Percentiles rank a stretch among this genome's conserved stretches.
These are phyloP conservation scores for Mycena belliarum DNA, from an alignment of 768 basidiomycete species.

Conservation along the genomic window DNA sequence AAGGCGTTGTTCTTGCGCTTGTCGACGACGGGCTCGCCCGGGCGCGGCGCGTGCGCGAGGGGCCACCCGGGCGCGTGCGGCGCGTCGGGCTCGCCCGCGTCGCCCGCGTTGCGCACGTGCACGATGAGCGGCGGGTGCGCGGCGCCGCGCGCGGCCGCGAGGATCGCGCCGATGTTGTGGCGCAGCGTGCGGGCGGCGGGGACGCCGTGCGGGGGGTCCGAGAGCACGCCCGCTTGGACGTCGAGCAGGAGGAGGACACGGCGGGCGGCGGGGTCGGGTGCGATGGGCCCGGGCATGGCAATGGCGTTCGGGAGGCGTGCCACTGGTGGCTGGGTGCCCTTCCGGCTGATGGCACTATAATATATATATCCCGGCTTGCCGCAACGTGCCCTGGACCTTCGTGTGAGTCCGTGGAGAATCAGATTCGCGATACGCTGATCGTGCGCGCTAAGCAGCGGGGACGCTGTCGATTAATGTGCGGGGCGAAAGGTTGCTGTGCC, in stretches of 20 bases:
- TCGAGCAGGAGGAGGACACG: constrained; percentile 49
- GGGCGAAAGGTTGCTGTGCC: no score
- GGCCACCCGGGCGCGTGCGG: constrained; percentile 58
- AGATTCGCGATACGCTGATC: no score
- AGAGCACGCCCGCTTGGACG: constrained; percentile 41
- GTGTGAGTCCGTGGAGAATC: no score
- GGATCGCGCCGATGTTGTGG: constrained; percentile 40
- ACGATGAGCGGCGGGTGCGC: constrained; percentile 57
- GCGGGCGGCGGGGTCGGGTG: constrained; percentile 1
- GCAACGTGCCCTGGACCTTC: no score
- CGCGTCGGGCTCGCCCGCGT: constrained; percentile 61
- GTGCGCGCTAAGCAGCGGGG: no score
- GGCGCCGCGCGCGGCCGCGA: constrained; percentile 43
- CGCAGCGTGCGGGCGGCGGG: constrained; percentile 36
- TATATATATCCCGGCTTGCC: no score
- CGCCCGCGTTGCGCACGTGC: constrained; percentile 69
- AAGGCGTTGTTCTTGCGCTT: constrained; percentile 75
- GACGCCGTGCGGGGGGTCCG: constrained; percentile 37
- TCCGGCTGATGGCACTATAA: no score
- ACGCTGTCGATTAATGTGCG: no score
- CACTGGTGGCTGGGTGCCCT: no score
- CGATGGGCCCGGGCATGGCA: no score
- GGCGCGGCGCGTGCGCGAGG: constrained; percentile 53
- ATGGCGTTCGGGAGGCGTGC: no score
- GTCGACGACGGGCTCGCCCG: constrained; percentile 58